These are phyloP conservation scores for Mycosphaerelloides madeirae DNA, from an alignment of 2,329 filamentous ascomycete genomes.

Conservation along the genomic window DNA sequence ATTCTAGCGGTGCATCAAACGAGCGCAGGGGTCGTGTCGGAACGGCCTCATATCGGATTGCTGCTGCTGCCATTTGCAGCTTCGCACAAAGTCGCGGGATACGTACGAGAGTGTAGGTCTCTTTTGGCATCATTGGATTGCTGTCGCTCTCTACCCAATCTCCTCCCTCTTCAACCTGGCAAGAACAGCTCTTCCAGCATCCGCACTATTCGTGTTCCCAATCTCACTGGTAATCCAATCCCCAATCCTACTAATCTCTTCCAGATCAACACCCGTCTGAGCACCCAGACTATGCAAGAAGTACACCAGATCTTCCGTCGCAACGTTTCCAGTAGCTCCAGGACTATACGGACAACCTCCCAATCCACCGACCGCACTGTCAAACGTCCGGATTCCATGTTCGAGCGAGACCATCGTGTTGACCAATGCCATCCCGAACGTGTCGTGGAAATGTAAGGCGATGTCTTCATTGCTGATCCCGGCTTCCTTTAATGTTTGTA, in stretches of 20 bases:
- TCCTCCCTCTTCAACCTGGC: slow-evolving; percentile 21
- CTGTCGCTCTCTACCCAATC: slow-evolving; percentile 1
- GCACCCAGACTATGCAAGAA: slow-evolving; percentile 68
- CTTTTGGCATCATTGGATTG: not conserved
- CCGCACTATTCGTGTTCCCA: slow-evolving; percentile 59
- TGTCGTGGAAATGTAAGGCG: slow-evolving; percentile 82
- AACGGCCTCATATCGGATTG: no score
- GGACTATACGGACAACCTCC: slow-evolving; percentile 83
- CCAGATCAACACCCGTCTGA: slow-evolving; percentile 66
- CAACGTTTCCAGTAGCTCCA: slow-evolving; percentile 80
- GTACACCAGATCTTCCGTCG: slow-evolving; percentile 79
- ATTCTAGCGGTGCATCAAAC: no score
- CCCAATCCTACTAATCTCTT: slow-evolving; percentile 63
- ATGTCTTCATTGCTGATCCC: slow-evolving; percentile 66
- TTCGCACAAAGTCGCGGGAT: no score
- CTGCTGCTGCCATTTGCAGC: no score
- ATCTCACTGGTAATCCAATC: slow-evolving; percentile 65
- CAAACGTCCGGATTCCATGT: slow-evolving; percentile 72
- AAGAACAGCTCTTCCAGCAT: slow-evolving; percentile 59
- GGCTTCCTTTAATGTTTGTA: slow-evolving; percentile 61
- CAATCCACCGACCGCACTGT: slow-evolving; percentile 72
- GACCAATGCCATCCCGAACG: slow-evolving; percentile 78
- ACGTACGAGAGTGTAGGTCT: no score
- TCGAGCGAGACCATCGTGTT: slow-evolving; percentile 74
- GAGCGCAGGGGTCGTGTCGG: no score